Conservation (phyloP, 1,284 basidiomycete genomes). For the Ganoderma resinaceum region DNA sequence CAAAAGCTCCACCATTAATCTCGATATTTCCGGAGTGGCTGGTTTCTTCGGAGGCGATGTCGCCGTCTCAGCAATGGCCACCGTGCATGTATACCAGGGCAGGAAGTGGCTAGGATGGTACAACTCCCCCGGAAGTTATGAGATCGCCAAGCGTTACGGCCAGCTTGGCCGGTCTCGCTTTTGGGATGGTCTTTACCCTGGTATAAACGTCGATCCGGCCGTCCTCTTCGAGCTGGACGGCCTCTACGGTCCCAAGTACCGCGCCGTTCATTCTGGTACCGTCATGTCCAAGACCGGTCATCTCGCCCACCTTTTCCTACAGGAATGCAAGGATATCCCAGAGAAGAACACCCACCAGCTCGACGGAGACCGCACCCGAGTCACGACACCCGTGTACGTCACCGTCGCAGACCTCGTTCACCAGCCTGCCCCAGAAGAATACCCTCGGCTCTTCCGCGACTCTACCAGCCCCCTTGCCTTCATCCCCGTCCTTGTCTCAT, state of each 20-base stretch:
- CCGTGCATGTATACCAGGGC: constrained; percentile 31
- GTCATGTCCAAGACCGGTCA: constrained; percentile 29
- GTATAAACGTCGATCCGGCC: constrained; percentile 31
- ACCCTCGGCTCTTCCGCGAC: constrained; percentile 24
- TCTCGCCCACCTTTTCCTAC: constrained; percentile 29
- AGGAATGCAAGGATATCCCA: constrained; percentile 25
- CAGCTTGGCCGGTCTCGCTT: constrained; percentile 30
- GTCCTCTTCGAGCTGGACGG: constrained; percentile 32
- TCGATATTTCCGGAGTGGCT: constrained; percentile 31
- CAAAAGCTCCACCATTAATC: constrained; percentile 23
- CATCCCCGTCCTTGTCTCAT: constrained; percentile 24
- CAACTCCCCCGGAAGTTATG: constrained; percentile 33
- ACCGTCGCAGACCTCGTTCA: constrained; percentile 24
- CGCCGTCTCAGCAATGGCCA: constrained; percentile 32
- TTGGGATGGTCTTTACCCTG: constrained; percentile 33
- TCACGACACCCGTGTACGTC: constrained; percentile 23
- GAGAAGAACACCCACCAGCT: background rate
- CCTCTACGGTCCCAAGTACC: constrained; percentile 27
- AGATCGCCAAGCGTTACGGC: constrained; percentile 32
- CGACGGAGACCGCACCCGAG: constrained; percentile 1
- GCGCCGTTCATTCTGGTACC: constrained; percentile 29
- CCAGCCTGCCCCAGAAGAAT: constrained; percentile 8
- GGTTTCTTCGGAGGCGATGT: constrained; percentile 34
- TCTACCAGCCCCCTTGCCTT: constrained; percentile 24
- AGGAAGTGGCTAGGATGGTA: constrained; percentile 33